Conservation (phyloP, 202 grass and related monocot species). For the Carex sylvatica region DNA sequence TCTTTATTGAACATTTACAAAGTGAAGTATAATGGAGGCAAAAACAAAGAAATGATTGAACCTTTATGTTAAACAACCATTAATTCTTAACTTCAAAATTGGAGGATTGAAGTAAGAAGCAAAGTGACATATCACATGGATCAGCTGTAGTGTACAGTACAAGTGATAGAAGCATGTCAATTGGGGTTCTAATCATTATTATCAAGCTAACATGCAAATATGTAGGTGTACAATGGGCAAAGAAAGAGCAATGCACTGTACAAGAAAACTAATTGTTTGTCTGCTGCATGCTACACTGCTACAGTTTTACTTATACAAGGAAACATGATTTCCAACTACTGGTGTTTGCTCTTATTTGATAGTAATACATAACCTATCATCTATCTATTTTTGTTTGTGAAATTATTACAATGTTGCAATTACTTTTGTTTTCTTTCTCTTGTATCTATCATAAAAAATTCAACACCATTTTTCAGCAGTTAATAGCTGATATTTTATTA, state of each 20-base stretch:
- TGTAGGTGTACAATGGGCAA: background rate
- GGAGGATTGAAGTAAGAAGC: background rate
- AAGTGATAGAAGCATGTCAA: background rate
- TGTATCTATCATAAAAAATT: background rate
- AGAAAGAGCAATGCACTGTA: background rate
- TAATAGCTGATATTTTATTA: background rate
- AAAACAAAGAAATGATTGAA: background rate
- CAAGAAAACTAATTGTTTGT: background rate
- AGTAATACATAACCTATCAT: background rate
- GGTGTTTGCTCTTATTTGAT: background rate
- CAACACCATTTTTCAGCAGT: background rate
- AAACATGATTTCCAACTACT: background rate
- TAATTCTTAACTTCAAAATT: background rate
- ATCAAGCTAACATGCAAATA: slow-evolving; percentile 17
- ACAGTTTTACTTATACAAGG: background rate
- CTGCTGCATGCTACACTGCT: background rate
- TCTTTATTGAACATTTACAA: background rate
- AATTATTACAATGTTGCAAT: background rate
- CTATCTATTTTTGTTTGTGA: background rate
- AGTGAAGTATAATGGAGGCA: background rate
- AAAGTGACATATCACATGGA: slow-evolving; percentile 19
- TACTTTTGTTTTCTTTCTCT: background rate
- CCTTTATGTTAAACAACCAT: background rate
- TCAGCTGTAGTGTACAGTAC: slow-evolving; percentile 5
- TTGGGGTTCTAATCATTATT: background rate